Base-by-base conservation (phyloP, 2,329 filamentous ascomycete species). In the Sphaerulina musiva region DNA sequence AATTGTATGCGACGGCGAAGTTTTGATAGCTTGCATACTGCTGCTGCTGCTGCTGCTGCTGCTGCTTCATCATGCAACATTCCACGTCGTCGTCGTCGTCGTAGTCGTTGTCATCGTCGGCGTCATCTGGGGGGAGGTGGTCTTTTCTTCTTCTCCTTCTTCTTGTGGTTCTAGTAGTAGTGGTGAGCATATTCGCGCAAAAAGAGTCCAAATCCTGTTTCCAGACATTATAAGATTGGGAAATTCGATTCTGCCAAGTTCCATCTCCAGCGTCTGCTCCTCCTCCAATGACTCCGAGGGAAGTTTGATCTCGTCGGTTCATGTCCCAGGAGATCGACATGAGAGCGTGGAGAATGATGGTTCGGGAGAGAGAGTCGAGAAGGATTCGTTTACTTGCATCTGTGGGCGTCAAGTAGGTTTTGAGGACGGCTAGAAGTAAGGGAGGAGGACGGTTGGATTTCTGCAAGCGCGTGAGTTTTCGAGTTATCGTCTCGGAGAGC, bases 241-340 rank as follows among this genome's bases (percentile, higher is more conserved):
- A 71, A 40, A 84, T 72, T 4, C 78, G 74, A 3, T 70, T 68
- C 50, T 76, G 76, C 80, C 80, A 83, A 5, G 47, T 51, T 26
- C 51, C 48, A 17, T 41, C 42, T 7, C 29, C 14, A 17, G 14
- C 14, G 14, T 17, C 29, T 2, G 47, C 36, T 6, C 23, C 47
- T 40, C 49, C 47, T 34, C 46, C 44, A 12, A 57, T 38, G 32
- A 55, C 34, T 11, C 79, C 78, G 0, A 84, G 73, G 0, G 79
- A 78, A 0, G 81, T 84, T 61, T 84, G 81, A 52, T 84, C 82
- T 6, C 82, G 72, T 1, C 82, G 72, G 48, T 80, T 78, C 71
- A 85, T 78, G 54, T 84, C 81, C 74, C 81, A 83, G 2, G 77
- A 76, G 2, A 84, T 74, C 0, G 80, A 82, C 80, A 85, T 83